Base-by-base conservation (phyloP, 352 stramenopile species). In the Globisporangium irregulare region DNA sequence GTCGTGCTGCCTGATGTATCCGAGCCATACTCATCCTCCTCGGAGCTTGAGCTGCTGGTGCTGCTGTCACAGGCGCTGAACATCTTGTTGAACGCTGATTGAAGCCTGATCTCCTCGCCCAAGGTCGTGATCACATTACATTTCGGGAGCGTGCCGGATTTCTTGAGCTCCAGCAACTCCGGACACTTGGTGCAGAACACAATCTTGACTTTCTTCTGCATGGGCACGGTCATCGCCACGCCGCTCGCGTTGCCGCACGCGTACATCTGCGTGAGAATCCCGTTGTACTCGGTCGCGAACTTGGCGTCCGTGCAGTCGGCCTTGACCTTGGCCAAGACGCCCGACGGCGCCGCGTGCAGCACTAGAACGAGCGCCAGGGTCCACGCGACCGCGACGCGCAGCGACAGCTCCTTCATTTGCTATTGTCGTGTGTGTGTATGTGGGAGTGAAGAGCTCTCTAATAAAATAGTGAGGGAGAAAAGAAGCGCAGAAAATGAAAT, bases 141-240 rank as follows among this genome's bases (percentile, higher is more conserved):
- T 18, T 57, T 57, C 8, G 51, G 51, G 2, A 57, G 22, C 24
- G 51, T 34, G 7, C 24, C 51, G 8, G 51, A 57, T 12, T 32
- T 20, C 2, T 24, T 12, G 9, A 57, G 51, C 9, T 22, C 22
- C n/a, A 32, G 27, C 7, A 57, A 9, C 51, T 57, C 51, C 22
- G 22, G 51, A 25, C 51, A 57, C 51, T 57, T 57, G n/a, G 51
- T 34, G 51, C 51, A 57, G 48, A 55, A 55, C 22, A 32, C 9
- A 1, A 57, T 12, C 9, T 15, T 15, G 22, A 18, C 8, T 25
- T 57, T 57, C 12, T 57, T 51, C 51, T 57, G 25, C 6, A 34
- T 24, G 0, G 51, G 51, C 51, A 57, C n/a, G 1, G 9, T 12
- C 51, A 57, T 29, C 51, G 22, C 12, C 2, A 27, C 24, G 22